Base-by-base conservation (phyloP, 2,329 filamentous ascomycete species). In the Exophiala mesophila region DNA sequence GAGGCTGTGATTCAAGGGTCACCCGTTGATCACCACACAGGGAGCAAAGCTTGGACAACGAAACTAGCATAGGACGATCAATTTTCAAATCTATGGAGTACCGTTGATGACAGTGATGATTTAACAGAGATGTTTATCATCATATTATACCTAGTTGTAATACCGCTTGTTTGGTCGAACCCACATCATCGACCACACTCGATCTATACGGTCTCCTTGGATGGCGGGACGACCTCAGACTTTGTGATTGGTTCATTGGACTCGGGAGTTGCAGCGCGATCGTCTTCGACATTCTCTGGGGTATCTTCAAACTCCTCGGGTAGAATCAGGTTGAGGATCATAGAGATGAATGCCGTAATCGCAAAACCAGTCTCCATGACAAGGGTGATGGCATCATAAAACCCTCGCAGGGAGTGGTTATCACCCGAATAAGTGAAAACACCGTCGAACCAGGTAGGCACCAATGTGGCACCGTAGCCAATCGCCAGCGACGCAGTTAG, bases 251-350 rank as follows among this genome's bases (percentile, higher is more conserved):
- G 9, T 5, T 34, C 32, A 26, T 26, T 26, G 12, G 32, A 34
- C 7, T 34, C 32, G n/a, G 32, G 32, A 6, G 32, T 5, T 6
- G 7, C 16, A 5, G 32, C 15, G 16, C 32, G 32, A 17, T 47
- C 44, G n/a, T 40, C 35, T n/a, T 49, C 37, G 34, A 57, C 59
- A 16, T 42, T 37, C 5, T 55, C 45, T 37, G 70, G 68, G 20
- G 72, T 71, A 31, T 85, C 83, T 55, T 87, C 85, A n/a, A 83
- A 66, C 64, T 94, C 88, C 56, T 86, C 82, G 0, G 81, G 77
- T 12, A 94, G 65, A 0, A 78, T 53, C 36, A 92, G 62, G 59
- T 94, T 94, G 36, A 95, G 70, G 16, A 85, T 62, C 58, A 92
- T 72, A 37, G 79, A 79, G 29, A 89, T 59, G 17, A 88, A 74